Evolutionary conservation across 2,329 filamentous ascomycete species (phyloP).

Genomic region (Dryadomyces sulphureus): DNA sequence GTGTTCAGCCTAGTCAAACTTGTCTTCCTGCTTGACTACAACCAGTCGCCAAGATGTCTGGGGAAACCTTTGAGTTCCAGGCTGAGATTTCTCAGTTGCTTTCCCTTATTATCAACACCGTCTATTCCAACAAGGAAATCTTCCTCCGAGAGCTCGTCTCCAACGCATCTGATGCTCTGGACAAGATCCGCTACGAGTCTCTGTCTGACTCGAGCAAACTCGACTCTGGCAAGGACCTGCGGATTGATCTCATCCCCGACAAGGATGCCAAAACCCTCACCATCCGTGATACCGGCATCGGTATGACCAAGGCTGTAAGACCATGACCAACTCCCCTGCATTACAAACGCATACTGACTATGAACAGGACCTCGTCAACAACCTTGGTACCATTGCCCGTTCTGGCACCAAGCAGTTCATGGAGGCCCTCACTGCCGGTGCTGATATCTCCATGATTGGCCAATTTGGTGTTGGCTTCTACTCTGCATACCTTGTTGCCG

Average conservation of each 20-base stretch:
- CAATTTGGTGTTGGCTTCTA: conserved; percentile 99
- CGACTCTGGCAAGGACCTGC: conserved; percentile 92
- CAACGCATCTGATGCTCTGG: conserved; percentile 95
- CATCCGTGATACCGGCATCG: conserved; percentile 95
- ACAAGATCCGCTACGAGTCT: conserved; percentile 99
- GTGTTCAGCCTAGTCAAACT: neutral
- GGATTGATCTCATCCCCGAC: conserved; percentile 97
- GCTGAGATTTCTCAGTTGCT: conserved; percentile 99
- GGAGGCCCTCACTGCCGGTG: conserved; percentile 96
- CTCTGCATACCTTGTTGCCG: conserved; percentile 98
- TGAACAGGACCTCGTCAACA: conserved; percentile 87
- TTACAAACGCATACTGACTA: neutral
- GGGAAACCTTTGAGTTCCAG: conserved; percentile 98
- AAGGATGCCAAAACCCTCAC: conserved; percentile 96
- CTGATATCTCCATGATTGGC: conserved; percentile 99
- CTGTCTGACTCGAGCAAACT: conserved; percentile 96
- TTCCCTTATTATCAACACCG: conserved; percentile 99
- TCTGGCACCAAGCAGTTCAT: conserved; percentile 99
- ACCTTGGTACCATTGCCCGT: conserved; percentile 97
- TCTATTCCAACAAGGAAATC: conserved; percentile 99
- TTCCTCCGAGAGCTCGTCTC: conserved; percentile 98
- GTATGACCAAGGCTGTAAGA: conserved; percentile 99
- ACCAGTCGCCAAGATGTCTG: conserved; percentile 56
- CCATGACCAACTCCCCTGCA: neutral
- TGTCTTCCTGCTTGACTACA: neutral